A percentile compares a stretch with the other conserved stretches of the same genome.
These are phyloP conservation scores for Metahyphopichia silvanorum DNA, from an alignment of 805 yeast species.

Conservation along the genomic window DNA sequence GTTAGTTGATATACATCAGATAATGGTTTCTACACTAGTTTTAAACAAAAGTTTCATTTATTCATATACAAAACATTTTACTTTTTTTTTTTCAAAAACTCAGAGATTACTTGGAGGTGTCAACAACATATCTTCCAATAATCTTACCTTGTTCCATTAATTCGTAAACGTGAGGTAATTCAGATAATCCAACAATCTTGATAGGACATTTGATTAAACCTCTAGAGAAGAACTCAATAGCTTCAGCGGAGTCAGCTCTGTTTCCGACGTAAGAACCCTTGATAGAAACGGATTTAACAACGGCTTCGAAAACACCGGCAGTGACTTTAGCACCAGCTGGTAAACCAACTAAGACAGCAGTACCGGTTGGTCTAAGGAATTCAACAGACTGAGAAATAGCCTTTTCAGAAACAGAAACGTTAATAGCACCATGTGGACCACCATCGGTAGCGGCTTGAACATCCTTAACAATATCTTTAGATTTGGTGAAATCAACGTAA, in stretches of 20 bases:
- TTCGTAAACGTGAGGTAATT: slow-evolving; percentile 64
- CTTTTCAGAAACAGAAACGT: slow-evolving; percentile 68
- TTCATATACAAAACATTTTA: not conserved
- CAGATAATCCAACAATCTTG: slow-evolving; percentile 72
- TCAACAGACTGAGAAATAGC: slow-evolving; percentile 62
- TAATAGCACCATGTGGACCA: slow-evolving; percentile 75
- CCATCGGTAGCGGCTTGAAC: slow-evolving; percentile 59
- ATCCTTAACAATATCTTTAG: slow-evolving; percentile 53
- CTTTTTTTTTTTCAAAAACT: not conserved
- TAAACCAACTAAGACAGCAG: slow-evolving; percentile 54
- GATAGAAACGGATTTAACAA: slow-evolving; percentile 67
- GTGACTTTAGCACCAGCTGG: slow-evolving; percentile 76
- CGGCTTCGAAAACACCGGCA: slow-evolving; percentile 70
- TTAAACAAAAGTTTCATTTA: too few relatives aligned
- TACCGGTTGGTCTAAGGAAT: slow-evolving; percentile 37
- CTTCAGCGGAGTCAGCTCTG: slow-evolving; percentile 83
- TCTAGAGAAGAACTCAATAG: slow-evolving; percentile 68
- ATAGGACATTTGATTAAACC: slow-evolving; percentile 73
- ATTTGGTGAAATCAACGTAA: slow-evolving; percentile 56
- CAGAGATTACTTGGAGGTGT: slow-evolving; percentile 52
- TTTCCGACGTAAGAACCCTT: slow-evolving; percentile 87
- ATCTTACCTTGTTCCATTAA: slow-evolving; percentile 83
- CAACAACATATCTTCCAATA: slow-evolving; percentile 86
- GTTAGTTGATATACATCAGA: too few relatives aligned
- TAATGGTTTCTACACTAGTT: too few relatives aligned